Conservation (phyloP, 331 rosid species). For the Quercus tomentella region DNA sequence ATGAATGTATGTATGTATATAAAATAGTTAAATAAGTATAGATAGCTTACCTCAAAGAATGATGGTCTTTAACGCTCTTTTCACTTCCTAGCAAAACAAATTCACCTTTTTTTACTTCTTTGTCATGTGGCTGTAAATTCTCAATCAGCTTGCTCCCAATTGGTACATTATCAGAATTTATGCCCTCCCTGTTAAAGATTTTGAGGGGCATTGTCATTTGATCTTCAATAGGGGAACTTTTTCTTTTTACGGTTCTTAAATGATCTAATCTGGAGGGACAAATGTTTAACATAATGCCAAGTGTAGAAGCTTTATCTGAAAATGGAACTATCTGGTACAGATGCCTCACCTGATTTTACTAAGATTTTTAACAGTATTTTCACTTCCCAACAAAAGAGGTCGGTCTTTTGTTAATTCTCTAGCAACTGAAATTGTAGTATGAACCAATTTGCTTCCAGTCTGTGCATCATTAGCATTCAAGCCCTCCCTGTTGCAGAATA, state of each 20-base stretch:
- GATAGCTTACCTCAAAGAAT: conserved; percentile 42
- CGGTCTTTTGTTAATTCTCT: conserved; percentile 31
- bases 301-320: background rate
- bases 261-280: conserved; percentile 4
- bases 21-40: background rate
- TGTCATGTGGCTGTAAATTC: conserved; percentile 19
- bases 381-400: conserved; percentile 23
- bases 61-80: conserved; percentile 23
- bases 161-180: conserved; percentile 29
- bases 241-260: background rate
- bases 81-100: conserved; percentile 27
- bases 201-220: conserved; percentile 22
- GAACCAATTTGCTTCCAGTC: conserved; percentile 34
- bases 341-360: conserved; percentile 38
- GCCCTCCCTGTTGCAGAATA: conserved; percentile 38
- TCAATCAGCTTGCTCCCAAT: conserved; percentile 31
- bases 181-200: conserved; percentile 43
- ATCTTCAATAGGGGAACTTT: background rate
- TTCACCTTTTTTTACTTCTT: conserved; percentile 40
- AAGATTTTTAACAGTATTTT: conserved; percentile 30
- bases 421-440: conserved; percentile 26
- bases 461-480: conserved; percentile 31
- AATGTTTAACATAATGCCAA: conserved; percentile 4
- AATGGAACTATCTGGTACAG: background rate
- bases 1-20: too few species aligned